Percentiles rank a stretch among this genome's conserved stretches.
Evolutionary conservation across 305 asterid species (phyloP).

Genomic region (Petunia hybrid): DNA sequence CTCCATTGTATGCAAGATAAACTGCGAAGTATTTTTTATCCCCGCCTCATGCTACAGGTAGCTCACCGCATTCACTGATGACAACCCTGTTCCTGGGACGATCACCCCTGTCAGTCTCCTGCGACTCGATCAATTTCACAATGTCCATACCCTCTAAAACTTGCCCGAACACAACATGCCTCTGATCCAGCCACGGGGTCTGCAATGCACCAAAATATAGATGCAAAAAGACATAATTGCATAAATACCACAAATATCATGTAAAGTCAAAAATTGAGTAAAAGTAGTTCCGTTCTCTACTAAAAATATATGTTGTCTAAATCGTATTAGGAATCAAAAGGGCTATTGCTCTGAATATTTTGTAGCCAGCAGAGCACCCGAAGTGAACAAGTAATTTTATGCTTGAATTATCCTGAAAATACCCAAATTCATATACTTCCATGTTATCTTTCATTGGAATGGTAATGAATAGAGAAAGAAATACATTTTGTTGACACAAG

Average conservation of each 20-base stretch:
- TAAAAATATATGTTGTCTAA: neutral
- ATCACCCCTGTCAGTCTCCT: slow-evolving; percentile 94
- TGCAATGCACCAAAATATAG: slow-evolving; percentile 48
- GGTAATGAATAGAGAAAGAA: neutral
- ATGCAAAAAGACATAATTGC: neutral
- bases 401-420: neutral
- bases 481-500: neutral
- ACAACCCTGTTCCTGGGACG: slow-evolving; percentile 81
- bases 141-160: slow-evolving; percentile 95
- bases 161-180: slow-evolving; percentile 97
- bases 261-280: neutral
- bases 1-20: neutral
- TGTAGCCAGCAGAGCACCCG: neutral
- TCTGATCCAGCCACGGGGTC: slow-evolving; percentile 93
- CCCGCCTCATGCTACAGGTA: slow-evolving; percentile 64
- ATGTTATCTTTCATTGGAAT: neutral
- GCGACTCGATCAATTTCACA: slow-evolving; percentile 72
- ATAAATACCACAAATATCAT: neutral
- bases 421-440: slow-evolving; percentile 4
- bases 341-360: neutral
- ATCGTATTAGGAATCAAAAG: neutral
- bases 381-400: neutral
- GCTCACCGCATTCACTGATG: slow-evolving; percentile 89
- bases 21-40: neutral
- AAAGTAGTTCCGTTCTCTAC: neutral